Conservation (phyloP, 2,329 filamentous ascomycete species). For the Fusarium metavorans region DNA sequence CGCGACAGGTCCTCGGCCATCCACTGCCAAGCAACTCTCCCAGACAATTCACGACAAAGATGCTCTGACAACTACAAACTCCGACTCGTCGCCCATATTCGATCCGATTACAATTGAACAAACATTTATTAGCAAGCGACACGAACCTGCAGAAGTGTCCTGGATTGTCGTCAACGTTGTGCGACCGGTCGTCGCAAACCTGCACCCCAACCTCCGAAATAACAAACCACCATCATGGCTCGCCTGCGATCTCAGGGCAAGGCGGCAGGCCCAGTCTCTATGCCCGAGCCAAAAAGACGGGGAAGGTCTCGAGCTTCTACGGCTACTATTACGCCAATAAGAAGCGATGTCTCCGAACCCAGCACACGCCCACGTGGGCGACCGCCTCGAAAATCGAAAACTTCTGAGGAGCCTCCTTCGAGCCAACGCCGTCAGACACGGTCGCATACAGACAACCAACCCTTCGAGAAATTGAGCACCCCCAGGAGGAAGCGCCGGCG, state of each 20-base stretch:
- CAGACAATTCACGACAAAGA: not conserved
- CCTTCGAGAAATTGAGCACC: not conserved
- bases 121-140: not conserved
- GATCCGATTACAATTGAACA: not conserved
- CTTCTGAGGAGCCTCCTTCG: not conserved
- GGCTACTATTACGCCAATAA: not conserved
- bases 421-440: constrained; percentile 18
- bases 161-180: not conserved
- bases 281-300: not conserved
- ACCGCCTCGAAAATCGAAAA: not conserved
- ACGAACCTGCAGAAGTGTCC: not conserved
- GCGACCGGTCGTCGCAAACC: not conserved
- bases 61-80: not conserved
- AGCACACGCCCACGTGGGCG: constrained; percentile 1
- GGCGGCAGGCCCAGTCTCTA: not conserved
- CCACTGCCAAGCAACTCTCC: constrained; percentile 1
- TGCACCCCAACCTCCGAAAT: not conserved
- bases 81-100: not conserved
- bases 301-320: constrained; percentile 9
- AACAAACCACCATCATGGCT: constrained; percentile 22
- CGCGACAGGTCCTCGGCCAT: constrained; percentile 2
- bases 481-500: constrained; percentile 25
- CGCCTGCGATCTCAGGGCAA: constrained; percentile 23
- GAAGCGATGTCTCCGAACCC: constrained; percentile 1
- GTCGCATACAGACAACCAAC: constrained; percentile 6